Evolutionary conservation across 1,139 yeast species (phyloP).

Genomic region (Kurtzmaniella quercitrusa): DNA sequence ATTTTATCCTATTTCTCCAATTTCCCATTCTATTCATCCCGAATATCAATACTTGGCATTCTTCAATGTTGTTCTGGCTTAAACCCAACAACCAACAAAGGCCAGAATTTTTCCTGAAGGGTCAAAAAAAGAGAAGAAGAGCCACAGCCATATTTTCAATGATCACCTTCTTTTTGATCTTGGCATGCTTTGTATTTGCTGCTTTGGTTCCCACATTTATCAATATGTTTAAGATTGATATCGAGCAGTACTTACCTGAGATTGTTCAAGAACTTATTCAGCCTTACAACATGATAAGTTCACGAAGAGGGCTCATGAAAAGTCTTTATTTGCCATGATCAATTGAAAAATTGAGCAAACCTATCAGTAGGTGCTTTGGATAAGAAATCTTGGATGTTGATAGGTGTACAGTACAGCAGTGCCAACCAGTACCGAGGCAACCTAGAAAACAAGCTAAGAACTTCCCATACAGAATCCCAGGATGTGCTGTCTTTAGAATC

Average conservation of each 20-base stretch:
- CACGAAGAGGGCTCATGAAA: conserved; percentile 35
- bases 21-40: conserved; percentile 53
- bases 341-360: background rate
- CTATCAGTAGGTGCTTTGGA: conserved; percentile 7
- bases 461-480: conserved; percentile 14
- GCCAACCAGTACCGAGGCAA: conserved; percentile 24
- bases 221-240: conserved; percentile 29
- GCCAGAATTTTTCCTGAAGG: conserved; percentile 33
- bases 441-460: conserved; percentile 18
- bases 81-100: conserved; percentile 54
- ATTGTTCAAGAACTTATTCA: conserved; percentile 33
- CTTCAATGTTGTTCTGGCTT: conserved; percentile 77
- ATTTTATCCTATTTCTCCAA: conserved; percentile 45
- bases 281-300: conserved; percentile 26
- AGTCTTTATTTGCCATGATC: background rate
- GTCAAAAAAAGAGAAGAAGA: conserved; percentile 25
- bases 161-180: conserved; percentile 35
- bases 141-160: conserved; percentile 29
- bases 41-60: conserved; percentile 68
- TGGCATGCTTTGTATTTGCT: conserved; percentile 30
- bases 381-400: conserved; percentile 10
- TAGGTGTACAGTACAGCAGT: conserved; percentile 16
- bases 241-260: conserved; percentile 34
- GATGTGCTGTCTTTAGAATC: conserved; percentile 14
- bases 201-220: conserved; percentile 40